Evolutionary conservation across 352 stramenopile genomes (phyloP), one percentile per base, ranked within the genome.

Genomic region (Plasmopara muralis): DNA sequence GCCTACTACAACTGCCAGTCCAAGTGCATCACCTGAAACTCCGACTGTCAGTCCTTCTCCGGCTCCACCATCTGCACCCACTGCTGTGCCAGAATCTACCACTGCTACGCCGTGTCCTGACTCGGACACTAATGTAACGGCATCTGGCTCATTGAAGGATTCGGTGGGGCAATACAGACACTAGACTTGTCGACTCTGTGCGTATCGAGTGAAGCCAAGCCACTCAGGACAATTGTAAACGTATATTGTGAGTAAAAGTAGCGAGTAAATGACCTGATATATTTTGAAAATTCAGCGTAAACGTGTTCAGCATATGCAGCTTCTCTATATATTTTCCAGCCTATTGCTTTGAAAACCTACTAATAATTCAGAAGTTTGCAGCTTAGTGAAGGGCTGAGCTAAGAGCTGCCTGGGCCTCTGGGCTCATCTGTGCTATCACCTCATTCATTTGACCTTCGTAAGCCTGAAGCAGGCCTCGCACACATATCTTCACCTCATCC

Each of bases 381-480:
- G 20, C 35, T 61, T 77, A 84, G 58, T 77, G 67, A 31, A 84
- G 60, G 40, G 73, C 70, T 54, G 70, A 76, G 50, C 62, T 68
- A 25, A 93, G 75, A 60, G 68, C 72, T 54, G 69, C 66, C 64
- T 93, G 83, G 28, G 77, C 64, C 45, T 89, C 77, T 3, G 77
- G 68, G 58, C 70, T 83, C 68, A 93, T 77, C 65, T 86, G 72
- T 28, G 66, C 69, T 47, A 89, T 74, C 4, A 88, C 72, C 20
- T 85, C 79, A 54, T 85, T 85, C 68, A 90, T 88, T 64, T 94
- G 83, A 33, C 72, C 70, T 50, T 87, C 72, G 45, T 86, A 92
- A 12, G 73, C 60, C 34, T 64, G 71, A 7, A 89, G 63, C 43
- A 94, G 67, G 5, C 66, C 75, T 50, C 77, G 78, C 54, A 94